These are phyloP conservation scores for Eucalyptus cloeziana DNA, from an alignment of 345 rosid genomes.

Conservation along the genomic window DNA sequence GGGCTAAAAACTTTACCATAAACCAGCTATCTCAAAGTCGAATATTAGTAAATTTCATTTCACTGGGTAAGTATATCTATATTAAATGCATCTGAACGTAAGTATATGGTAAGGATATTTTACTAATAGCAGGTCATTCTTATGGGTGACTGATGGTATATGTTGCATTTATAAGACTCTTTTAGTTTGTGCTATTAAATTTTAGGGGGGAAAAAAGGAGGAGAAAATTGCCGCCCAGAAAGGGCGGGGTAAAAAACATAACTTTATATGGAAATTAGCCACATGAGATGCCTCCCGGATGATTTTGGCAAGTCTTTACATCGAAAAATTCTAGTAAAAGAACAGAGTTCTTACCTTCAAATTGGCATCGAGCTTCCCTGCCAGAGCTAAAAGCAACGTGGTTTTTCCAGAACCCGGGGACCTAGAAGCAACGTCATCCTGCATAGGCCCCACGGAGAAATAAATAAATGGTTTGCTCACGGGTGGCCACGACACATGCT, in stretches of 20 bases:
- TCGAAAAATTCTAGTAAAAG: background rate
- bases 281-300: background rate
- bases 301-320: background rate
- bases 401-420: conserved; percentile 97
- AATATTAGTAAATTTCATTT: background rate
- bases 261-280: background rate
- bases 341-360: conserved; percentile 27
- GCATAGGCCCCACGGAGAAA: background rate
- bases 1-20: background rate
- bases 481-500: background rate
- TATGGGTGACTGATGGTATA: background rate
- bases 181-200: background rate
- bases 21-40: background rate
- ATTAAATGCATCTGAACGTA: background rate
- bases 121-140: background rate
- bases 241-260: background rate
- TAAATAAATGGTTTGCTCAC: background rate
- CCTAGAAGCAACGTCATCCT: conserved; percentile 95
- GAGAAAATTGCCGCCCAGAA: background rate
- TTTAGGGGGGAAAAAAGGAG: background rate
- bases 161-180: background rate
- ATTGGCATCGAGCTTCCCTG: conserved; percentile 58
- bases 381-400: conserved; percentile 65
- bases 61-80: background rate
- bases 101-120: background rate